Evolutionary conservation across 306 rosid species (phyloP).

Genomic region (Crotalaria pallida): DNA sequence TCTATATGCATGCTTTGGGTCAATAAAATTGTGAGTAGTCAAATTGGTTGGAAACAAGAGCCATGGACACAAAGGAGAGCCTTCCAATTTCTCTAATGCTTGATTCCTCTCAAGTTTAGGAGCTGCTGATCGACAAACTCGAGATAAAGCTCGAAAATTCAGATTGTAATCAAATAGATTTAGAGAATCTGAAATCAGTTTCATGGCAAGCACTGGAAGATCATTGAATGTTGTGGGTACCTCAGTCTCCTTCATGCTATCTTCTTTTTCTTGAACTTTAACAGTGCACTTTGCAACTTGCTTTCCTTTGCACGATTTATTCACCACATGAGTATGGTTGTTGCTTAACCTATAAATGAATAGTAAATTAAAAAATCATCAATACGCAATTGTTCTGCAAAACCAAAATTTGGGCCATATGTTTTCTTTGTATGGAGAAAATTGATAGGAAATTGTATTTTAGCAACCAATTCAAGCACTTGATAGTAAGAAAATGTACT

Average conservation of each 20-base stretch:
- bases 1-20: neutral
- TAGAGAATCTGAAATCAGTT: neutral
- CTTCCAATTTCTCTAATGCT: neutral
- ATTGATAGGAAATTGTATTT: too few species aligned
- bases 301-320: neutral
- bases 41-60: neutral
- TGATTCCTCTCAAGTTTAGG: neutral
- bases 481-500: too few species aligned
- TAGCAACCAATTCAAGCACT: too few species aligned
- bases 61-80: neutral
- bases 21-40: neutral
- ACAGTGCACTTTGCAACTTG: neutral
- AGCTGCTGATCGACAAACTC: neutral
- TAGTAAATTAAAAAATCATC: too few species aligned
- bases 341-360: neutral
- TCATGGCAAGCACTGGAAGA: neutral
- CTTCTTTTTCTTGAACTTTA: neutral
- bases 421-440: neutral
- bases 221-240: neutral
- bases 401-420: neutral
- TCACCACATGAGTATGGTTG: neutral
- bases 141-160: neutral
- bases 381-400: too few species aligned
- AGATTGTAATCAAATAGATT: neutral
- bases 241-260: too few species aligned